A percentile compares a stretch with the other conserved stretches of the same genome.
These are phyloP conservation scores for Leishmania amazonensis DNA, from an alignment of 208 protist genomes.

Conservation along the genomic window DNA sequence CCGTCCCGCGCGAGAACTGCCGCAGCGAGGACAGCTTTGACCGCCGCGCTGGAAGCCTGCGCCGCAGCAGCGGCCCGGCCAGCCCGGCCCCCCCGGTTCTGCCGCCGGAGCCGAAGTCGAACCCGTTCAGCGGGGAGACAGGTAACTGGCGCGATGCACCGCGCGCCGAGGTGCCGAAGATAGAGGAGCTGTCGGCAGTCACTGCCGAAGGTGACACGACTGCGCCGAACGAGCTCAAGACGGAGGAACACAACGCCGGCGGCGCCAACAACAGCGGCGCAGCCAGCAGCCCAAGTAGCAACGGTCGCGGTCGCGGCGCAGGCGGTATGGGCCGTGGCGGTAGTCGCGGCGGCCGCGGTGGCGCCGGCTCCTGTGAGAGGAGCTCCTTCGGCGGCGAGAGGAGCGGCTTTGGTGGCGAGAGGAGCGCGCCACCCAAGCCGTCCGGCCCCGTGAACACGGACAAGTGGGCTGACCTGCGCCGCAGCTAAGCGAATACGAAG, in stretches of 20 bases:
- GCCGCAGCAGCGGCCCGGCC: constrained; percentile 18
- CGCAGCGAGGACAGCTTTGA: constrained; percentile 28
- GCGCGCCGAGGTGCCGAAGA: constrained; percentile 40
- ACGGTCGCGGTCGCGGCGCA: constrained; percentile 31
- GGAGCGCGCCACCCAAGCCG: constrained; percentile 1
- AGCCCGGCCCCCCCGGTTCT: constrained; percentile 11
- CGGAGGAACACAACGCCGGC: neutral
- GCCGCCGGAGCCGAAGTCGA: constrained; percentile 21
- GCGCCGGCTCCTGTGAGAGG: neutral
- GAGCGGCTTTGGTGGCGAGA: neutral
- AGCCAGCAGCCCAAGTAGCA: constrained; percentile 11
- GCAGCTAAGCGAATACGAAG: neutral
- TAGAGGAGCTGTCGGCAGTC: constrained; percentile 10
- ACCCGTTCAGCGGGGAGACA: constrained; percentile 31
- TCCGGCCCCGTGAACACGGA: constrained; percentile 15
- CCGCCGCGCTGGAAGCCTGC: constrained; percentile 30
- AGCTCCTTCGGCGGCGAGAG: neutral
- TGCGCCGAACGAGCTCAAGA: constrained; percentile 11
- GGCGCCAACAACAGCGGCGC: constrained; percentile 1
- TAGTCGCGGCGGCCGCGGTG: constrained; percentile 24
- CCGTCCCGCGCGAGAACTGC: constrained; percentile 29
- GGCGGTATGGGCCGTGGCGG: constrained; percentile 20
- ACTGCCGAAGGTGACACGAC: constrained; percentile 11
- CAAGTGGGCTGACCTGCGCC: constrained; percentile 38
- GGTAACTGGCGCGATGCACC: constrained; percentile 78